phyloP scores from a whole-genome alignment of 805 yeast genomes.

The Zygoascus bituminiphila region DNA sequence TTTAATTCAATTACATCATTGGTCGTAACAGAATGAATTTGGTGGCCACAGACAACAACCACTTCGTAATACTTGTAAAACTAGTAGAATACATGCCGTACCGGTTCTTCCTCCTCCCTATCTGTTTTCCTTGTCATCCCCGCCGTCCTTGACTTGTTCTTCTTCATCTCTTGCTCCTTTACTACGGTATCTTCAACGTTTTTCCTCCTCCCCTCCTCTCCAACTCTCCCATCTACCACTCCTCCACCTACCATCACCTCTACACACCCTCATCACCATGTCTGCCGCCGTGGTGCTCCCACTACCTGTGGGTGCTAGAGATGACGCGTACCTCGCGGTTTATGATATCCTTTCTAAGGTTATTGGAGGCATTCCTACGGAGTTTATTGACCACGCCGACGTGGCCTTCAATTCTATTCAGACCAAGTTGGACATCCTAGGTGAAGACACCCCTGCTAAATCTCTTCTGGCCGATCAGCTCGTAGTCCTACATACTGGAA shows the following conservation, averaged over 20 bases:
- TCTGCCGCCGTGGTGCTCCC: constrained; percentile 9
- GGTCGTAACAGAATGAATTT: too few species aligned
- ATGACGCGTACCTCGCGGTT: constrained; percentile 20
- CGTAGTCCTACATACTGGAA: constrained; percentile 3
- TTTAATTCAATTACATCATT: too few species aligned
- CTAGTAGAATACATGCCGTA: too few species aligned
- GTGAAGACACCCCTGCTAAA: constrained; percentile 19
- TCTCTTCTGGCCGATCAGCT: constrained; percentile 15
- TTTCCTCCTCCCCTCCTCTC: neutral
- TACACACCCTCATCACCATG: constrained; percentile 6
- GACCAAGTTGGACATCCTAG: constrained; percentile 11
- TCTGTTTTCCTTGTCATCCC: too few species aligned
- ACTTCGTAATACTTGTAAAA: too few species aligned
- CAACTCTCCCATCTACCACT: neutral
- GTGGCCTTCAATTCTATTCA: neutral
- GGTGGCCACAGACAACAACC: too few species aligned
- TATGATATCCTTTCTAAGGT: constrained; percentile 13
- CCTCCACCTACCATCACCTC: too few species aligned
- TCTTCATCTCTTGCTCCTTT: too few species aligned
- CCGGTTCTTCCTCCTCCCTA: too few species aligned
- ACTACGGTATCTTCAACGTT: too few species aligned
- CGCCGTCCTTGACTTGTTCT: neutral
- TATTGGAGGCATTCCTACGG: constrained; percentile 2
- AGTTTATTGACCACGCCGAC: neutral
- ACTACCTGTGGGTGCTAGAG: constrained; percentile 13